Evolutionary conservation across 2,329 filamentous ascomycete species (phyloP).

Genomic region (Periconia sp.): DNA sequence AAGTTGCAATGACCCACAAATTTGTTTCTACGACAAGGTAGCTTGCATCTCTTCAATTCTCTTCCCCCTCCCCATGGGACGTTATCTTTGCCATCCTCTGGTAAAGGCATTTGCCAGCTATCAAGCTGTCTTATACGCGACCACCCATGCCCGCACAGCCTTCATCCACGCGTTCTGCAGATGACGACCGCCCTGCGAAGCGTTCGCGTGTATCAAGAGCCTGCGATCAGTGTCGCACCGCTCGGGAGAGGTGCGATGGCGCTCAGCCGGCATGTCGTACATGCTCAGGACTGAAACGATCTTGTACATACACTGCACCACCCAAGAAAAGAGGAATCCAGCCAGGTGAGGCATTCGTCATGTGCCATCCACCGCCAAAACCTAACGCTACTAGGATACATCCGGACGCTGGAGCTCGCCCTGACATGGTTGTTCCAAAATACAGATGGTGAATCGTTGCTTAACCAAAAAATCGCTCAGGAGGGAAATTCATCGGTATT

Average conservation of each 20-base stretch:
- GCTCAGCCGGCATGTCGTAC: slow-evolving; percentile 67
- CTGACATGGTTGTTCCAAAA: slow-evolving; percentile 68
- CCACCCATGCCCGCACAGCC: neutral
- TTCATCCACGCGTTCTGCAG: neutral
- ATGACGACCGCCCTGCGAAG: slow-evolving; percentile 40
- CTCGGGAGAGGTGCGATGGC: slow-evolving; percentile 74
- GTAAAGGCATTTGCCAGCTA: neutral
- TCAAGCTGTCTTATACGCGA: neutral
- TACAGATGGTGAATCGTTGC: slow-evolving; percentile 59
- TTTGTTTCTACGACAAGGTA: neutral
- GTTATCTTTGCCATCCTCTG: neutral
- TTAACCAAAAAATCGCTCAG: slow-evolving; percentile 57
- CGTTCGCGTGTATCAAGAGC: slow-evolving; percentile 68
- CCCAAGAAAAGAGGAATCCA: slow-evolving; percentile 77
- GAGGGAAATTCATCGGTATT: slow-evolving; percentile 53
- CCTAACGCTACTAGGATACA: slow-evolving; percentile 58
- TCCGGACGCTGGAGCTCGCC: slow-evolving; percentile 70
- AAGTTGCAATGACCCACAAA: neutral
- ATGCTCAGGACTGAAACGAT: slow-evolving; percentile 63
- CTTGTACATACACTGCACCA: slow-evolving; percentile 71
- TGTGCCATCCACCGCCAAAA: neutral
- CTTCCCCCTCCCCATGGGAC: neutral
- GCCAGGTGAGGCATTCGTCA: slow-evolving; percentile 45
- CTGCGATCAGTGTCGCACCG: slow-evolving; percentile 68
- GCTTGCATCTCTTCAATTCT: neutral